Percentiles rank a stretch among this genome's conserved stretches.
phyloP scores from a whole-genome alignment of 495 filamentous ascomycete genomes.

The Sphaerosporella brunnea region DNA sequence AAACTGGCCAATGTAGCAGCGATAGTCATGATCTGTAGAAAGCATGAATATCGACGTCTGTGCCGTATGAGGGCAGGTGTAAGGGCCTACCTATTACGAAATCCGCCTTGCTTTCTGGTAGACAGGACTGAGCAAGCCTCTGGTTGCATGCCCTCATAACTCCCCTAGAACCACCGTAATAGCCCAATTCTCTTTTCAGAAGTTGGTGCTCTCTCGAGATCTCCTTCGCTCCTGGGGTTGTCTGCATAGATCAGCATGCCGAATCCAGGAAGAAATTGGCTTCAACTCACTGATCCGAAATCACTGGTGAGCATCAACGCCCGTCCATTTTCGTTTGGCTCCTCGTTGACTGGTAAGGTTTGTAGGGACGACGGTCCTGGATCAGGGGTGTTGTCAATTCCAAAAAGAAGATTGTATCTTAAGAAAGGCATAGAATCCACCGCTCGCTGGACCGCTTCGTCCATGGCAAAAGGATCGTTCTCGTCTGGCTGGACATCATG shows the following conservation, averaged over 20 bases:
- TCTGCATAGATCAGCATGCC: no score
- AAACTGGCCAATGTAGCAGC: conserved; percentile 86
- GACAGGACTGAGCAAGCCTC: neutral
- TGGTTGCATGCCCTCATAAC: conserved; percentile 31
- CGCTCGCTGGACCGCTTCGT: conserved; percentile 31
- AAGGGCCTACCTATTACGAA: conserved; percentile 56
- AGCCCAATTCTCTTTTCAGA: conserved; percentile 64
- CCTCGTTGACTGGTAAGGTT: no score
- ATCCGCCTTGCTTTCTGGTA: conserved; percentile 57
- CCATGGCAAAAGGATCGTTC: conserved; percentile 35
- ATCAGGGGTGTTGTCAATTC: no score
- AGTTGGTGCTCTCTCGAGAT: conserved; percentile 34
- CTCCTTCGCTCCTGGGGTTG: neutral
- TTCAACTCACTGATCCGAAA: conserved; percentile 8
- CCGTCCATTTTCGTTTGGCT: conserved; percentile 27
- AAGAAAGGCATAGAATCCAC: neutral
- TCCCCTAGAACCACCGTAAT: conserved; percentile 30
- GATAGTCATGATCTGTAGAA: conserved; percentile 41
- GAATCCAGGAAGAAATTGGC: no score
- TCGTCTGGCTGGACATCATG: no score
- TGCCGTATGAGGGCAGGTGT: no score
- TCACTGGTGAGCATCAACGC: conserved; percentile 23
- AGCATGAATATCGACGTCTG: no score
- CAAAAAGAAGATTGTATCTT: no score
- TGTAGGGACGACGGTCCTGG: no score